Conservation (phyloP, 2,329 filamentous ascomycete genomes). For the Cladosporium sp. region DNA sequence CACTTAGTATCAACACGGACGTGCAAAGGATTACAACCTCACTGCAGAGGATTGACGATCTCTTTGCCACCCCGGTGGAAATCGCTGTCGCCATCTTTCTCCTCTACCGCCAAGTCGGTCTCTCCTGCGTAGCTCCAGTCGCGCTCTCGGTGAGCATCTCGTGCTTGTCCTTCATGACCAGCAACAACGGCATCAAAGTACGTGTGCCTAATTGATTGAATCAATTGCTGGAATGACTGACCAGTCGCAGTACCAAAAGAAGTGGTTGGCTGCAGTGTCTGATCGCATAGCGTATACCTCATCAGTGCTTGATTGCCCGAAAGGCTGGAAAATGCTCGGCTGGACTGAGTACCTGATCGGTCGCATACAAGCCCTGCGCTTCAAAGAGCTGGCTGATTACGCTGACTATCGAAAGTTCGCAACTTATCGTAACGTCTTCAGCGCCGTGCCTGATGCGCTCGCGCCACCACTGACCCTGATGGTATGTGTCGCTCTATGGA, state of each 20-base stretch:
- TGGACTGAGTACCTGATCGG: conserved; percentile 16
- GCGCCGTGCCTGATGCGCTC: conserved; percentile 9
- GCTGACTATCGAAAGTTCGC: conserved; percentile 18
- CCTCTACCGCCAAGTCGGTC: conserved; percentile 16
- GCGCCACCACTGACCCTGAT: conserved; percentile 17
- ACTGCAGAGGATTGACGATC: conserved; percentile 14
- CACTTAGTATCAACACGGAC: conserved; percentile 15
- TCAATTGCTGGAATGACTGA: background rate
- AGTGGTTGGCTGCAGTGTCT: conserved; percentile 16
- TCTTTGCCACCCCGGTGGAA: conserved; percentile 20
- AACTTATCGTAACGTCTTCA: conserved; percentile 19
- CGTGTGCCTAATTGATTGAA: no score
- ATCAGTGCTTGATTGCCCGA: conserved; percentile 15
- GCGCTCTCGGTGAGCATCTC: conserved; percentile 12
- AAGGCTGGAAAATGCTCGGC: conserved; percentile 21
- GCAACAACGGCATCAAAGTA: conserved; percentile 12
- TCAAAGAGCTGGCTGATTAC: conserved; percentile 15
- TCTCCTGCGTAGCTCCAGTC: conserved; percentile 18
- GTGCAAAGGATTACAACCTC: conserved; percentile 15
- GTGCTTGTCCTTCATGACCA: conserved; percentile 16
- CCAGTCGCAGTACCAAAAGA: conserved; percentile 15
- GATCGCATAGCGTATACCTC: conserved; percentile 18
- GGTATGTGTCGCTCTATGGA: conserved; percentile 13
- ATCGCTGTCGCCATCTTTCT: conserved; percentile 19
- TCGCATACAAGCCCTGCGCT: conserved; percentile 18